These are phyloP conservation scores for Byssoonygena ceratinophila DNA, from an alignment of 2,329 filamentous ascomycete genomes.

Conservation along the genomic window DNA sequence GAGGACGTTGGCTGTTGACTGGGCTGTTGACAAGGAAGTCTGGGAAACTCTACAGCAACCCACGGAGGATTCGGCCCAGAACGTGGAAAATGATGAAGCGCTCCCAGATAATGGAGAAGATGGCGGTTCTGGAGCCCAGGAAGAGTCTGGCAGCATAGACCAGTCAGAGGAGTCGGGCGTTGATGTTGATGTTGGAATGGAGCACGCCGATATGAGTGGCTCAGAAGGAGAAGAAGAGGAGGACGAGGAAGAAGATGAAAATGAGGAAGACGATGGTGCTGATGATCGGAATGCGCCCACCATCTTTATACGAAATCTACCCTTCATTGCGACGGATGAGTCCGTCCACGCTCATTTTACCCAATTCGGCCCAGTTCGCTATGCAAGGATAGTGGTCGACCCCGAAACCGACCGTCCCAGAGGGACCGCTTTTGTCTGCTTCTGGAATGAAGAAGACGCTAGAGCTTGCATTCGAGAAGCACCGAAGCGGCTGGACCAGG, in stretches of 20 bases:
- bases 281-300: constrained; percentile 57
- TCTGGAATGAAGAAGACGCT: constrained; percentile 66
- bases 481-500: constrained; percentile 45
- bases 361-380: constrained; percentile 79
- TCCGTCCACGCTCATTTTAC: constrained; percentile 73
- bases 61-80: constrained; percentile 26
- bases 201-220: constrained; percentile 33
- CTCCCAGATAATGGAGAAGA: constrained; percentile 38
- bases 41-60: constrained; percentile 60
- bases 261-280: constrained; percentile 38
- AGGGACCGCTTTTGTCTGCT: constrained; percentile 92
- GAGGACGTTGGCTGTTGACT: constrained; percentile 82
- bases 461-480: constrained; percentile 64
- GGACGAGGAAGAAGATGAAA: constrained; percentile 34
- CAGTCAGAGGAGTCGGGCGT: constrained; percentile 29
- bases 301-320: constrained; percentile 86
- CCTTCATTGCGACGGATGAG: constrained; percentile 77
- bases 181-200: constrained; percentile 36
- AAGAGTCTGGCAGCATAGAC: no score
- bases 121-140: constrained; percentile 31
- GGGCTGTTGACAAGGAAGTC: constrained; percentile 82
- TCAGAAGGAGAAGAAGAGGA: constrained; percentile 35
- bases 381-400: constrained; percentile 85
- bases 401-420: constrained; percentile 72
- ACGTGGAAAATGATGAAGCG: constrained; percentile 22